Evolutionary conservation across 768 basidiomycete species (phyloP).

Genomic region (Asterophora parasitica): DNA sequence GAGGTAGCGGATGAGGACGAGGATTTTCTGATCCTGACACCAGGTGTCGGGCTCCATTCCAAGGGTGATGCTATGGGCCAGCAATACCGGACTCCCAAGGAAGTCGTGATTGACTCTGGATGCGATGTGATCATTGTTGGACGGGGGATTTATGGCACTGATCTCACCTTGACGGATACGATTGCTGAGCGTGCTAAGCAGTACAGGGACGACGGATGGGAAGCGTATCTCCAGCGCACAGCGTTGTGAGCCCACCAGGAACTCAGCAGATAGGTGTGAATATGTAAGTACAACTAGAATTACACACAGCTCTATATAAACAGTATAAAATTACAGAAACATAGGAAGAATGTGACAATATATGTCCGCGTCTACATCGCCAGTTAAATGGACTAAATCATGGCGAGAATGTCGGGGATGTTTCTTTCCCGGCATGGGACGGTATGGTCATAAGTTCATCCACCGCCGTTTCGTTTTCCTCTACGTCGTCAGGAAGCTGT

Average conservation of each 20-base stretch:
- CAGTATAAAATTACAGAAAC: not conserved
- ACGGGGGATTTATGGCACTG: conserved; percentile 82
- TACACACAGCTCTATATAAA: not conserved
- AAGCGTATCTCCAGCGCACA: conserved; percentile 71
- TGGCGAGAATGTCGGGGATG: conserved; percentile 7
- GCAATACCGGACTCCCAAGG: conserved; percentile 86
- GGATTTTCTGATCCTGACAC: conserved; percentile 89
- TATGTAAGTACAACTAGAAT: not conserved
- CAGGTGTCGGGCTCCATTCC: conserved; percentile 82
- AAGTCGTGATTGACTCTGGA: conserved; percentile 77
- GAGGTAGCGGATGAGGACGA: conserved; percentile 38
- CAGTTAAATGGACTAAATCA: conserved; percentile 4
- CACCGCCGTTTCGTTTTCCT: conserved; percentile 22
- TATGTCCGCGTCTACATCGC: not conserved
- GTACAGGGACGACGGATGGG: conserved; percentile 86
- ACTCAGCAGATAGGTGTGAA: not conserved
- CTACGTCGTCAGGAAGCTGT: conserved; percentile 7
- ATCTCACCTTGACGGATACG: conserved; percentile 35
- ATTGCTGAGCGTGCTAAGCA: conserved; percentile 70
- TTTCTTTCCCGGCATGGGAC: conserved; percentile 13
- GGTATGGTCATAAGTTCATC: conserved; percentile 40
- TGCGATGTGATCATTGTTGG: conserved; percentile 98
- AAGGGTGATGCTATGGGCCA: conserved; percentile 89
- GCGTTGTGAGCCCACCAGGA: conserved; percentile 9
- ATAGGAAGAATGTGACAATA: not conserved